phyloP scores from a whole-genome alignment of 169 alveolate species.

The Babesia bovis region DNA sequence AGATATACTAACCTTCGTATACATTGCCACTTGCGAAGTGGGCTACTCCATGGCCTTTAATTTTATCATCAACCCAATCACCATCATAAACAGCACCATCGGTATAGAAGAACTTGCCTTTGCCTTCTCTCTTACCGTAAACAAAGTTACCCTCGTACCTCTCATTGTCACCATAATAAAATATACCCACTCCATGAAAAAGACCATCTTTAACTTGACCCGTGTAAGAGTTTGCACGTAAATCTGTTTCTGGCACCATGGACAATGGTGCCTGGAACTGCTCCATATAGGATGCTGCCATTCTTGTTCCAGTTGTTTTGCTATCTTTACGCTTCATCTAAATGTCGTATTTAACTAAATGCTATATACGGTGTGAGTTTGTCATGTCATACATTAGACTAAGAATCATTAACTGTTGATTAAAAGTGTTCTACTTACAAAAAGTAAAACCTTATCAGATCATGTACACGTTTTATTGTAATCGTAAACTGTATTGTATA shows the following conservation, averaged over 20 bases:
- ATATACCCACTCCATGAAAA: conserved; percentile 88
- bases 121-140: conserved; percentile 92
- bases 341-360: no score
- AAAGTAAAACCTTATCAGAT: no score
- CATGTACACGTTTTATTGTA: no score
- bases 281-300: conserved; percentile 5
- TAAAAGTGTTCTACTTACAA: no score
- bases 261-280: conserved; percentile 12
- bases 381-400: no score
- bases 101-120: conserved; percentile 89
- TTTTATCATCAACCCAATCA: conserved; percentile 92
- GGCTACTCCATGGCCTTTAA: conserved; percentile 91
- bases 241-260: conserved; percentile 11
- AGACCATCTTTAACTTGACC: conserved; percentile 91
- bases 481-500: no score
- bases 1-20: conserved; percentile 71
- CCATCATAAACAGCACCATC: conserved; percentile 95
- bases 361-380: no score
- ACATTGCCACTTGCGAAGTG: conserved; percentile 87
- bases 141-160: conserved; percentile 95
- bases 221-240: conserved; percentile 81
- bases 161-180: conserved; percentile 86
- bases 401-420: no score
- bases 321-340: no score
- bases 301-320: not conserved